phyloP scores from a whole-genome alignment of 768 basidiomycete species.

The Cystobasidium tubakii region DNA sequence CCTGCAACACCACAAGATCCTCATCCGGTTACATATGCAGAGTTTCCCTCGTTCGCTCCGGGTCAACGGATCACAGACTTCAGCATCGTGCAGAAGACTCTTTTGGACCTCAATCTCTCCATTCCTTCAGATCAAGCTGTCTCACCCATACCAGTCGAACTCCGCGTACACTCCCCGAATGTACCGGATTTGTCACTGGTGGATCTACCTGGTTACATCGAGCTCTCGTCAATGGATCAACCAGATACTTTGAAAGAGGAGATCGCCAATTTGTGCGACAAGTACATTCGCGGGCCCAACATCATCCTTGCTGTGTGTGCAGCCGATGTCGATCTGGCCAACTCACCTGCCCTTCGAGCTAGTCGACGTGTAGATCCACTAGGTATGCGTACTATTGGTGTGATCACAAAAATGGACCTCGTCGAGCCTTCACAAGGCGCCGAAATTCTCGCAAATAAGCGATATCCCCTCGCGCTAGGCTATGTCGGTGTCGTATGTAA shows the following conservation, averaged over 20 bases:
- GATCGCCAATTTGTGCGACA: slow-evolving; percentile 79
- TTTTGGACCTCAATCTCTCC: slow-evolving; percentile 90
- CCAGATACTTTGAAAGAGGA: slow-evolving; percentile 91
- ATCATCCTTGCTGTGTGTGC: slow-evolving; percentile 98
- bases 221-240: slow-evolving; percentile 89
- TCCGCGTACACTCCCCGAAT: slow-evolving; percentile 88
- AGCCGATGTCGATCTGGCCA: slow-evolving; percentile 96
- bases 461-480: slow-evolving; percentile 94
- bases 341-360: slow-evolving; percentile 88
- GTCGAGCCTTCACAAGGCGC: slow-evolving; percentile 80
- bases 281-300: slow-evolving; percentile 99
- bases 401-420: slow-evolving; percentile 98
- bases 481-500: slow-evolving; percentile 96
- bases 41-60: slow-evolving; percentile 78
- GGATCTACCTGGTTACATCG: slow-evolving; percentile 94
- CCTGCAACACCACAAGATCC: slow-evolving; percentile 59
- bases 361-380: slow-evolving; percentile 90
- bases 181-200: slow-evolving; percentile 97
- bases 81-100: slow-evolving; percentile 78
- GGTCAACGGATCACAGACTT: slow-evolving; percentile 87
- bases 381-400: slow-evolving; percentile 90
- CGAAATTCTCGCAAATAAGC: slow-evolving; percentile 71
- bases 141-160: slow-evolving; percentile 89
- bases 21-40: slow-evolving; percentile 70
- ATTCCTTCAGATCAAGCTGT: slow-evolving; percentile 85